Percentiles rank a stretch among this genome's conserved stretches.
phyloP scores from a whole-genome alignment of 306 rosid species.

The Sicyos edulis region DNA sequence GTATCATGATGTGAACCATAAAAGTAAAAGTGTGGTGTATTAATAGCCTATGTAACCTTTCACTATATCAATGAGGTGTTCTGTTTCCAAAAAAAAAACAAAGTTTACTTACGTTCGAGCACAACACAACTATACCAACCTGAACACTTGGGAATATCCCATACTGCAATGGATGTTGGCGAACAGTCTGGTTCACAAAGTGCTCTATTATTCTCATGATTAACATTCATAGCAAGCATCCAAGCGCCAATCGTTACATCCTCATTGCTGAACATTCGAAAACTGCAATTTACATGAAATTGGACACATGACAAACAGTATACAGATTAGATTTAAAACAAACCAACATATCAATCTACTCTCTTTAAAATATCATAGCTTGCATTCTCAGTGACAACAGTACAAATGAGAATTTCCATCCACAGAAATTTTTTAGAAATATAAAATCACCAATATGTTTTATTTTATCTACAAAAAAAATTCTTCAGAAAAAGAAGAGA shows the following conservation, averaged over 20 bases:
- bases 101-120: too few species aligned
- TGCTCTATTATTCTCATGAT: conserved; percentile 70
- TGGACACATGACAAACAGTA: conserved; percentile 16
- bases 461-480: too few species aligned
- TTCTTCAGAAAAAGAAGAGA: not conserved
- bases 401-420: not conserved
- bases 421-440: not conserved
- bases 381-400: not conserved
- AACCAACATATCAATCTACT: not conserved
- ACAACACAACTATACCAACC: conserved; percentile 43
- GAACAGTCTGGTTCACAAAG: conserved; percentile 64
- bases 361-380: conserved; percentile 7
- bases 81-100: too few species aligned
- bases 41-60: not conserved
- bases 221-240: conserved; percentile 99
- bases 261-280: conserved; percentile 97
- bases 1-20: not conserved
- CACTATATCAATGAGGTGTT: not conserved
- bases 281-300: conserved; percentile 43
- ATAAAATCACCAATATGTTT: too few species aligned
- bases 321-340: conserved; percentile 4
- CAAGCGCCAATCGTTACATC: conserved; percentile 97
- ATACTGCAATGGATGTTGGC: conserved; percentile 73
- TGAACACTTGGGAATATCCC: conserved; percentile 98
- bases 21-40: not conserved